Base-by-base conservation (phyloP, 2,329 filamentous ascomycete species). In the Aspergillus tamarii region DNA sequence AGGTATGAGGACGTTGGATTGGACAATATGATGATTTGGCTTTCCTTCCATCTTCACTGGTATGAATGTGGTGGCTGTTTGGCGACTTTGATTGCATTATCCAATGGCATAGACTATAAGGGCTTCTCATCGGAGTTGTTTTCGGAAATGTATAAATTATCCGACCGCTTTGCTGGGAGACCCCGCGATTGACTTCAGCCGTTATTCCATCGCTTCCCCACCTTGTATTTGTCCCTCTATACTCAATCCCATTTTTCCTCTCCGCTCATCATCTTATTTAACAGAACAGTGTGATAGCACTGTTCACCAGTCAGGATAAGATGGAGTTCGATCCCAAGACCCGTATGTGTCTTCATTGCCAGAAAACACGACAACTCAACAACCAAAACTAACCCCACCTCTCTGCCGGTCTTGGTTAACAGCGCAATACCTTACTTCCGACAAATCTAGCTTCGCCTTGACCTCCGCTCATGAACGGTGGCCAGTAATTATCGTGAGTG, bases 391-490 rank as follows among this genome's bases (percentile, higher is more conserved):
- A 66, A 67, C 66, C 67, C 69, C 60, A 48, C 58, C n/a, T 65
- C 41, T 57, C 68, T 59, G 69, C 56, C 43, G 32, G 28, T 52
- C 28, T 30, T 32, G 19, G 16, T 32, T 11, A 10, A 45, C 64
- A 96, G 92, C 90, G 54, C 88, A 88, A 65, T 96, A 90, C 77
- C 85, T 84, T 70, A 98, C 93, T 43, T 88, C 86, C 72, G 94
- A 98, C 82, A 87, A 87, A 73, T 91, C 85, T 48, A 97, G 93
- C 55, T 98, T 98, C 76, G 95, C 91, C 59, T 93, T 89, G 78
- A 84, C 89, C 64, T 97, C 95, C 10, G 94, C 92, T 39, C 86
- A 90, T 73, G 90, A 93, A 69, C 86, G 95, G 77, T 99, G 94
- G 95, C 95, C 95, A 19, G 85, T 97, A 62, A 99, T 99, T 75